These are phyloP conservation scores for Alternaria atra DNA, from an alignment of 2,329 filamentous ascomycete genomes.

Conservation along the genomic window DNA sequence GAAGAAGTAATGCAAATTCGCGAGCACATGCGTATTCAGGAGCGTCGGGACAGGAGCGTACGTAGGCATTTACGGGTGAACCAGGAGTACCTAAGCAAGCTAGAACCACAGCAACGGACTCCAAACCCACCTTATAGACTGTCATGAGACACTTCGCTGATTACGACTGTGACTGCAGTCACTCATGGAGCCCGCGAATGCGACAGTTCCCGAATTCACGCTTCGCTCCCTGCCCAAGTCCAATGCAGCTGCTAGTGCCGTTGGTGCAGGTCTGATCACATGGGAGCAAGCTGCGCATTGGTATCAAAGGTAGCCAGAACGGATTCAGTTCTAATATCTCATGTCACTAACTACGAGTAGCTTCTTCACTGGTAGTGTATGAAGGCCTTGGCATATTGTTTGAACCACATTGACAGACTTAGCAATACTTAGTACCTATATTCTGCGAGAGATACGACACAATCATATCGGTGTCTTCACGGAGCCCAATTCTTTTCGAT, in stretches of 20 bases:
- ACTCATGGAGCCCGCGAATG: slow-evolving; percentile 2
- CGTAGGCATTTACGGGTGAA: not conserved
- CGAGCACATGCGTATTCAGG: slow-evolving; percentile 19
- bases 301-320: slow-evolving; percentile 32
- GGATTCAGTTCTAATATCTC: not conserved
- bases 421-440: slow-evolving; percentile 61
- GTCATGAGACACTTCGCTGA: not conserved
- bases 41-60: slow-evolving; percentile 6
- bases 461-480: slow-evolving; percentile 55
- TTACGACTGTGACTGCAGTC: not conserved
- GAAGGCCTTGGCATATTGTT: not conserved
- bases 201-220: not conserved
- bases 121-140: not conserved
- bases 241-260: slow-evolving; percentile 25
- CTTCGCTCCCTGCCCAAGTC: slow-evolving; percentile 9
- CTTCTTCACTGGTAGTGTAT: slow-evolving; percentile 46
- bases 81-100: not conserved
- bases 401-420: slow-evolving; percentile 3
- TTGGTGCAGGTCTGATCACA: slow-evolving; percentile 36
- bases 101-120: not conserved
- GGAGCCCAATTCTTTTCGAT: slow-evolving; percentile 62
- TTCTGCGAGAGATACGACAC: slow-evolving; percentile 59
- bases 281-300: slow-evolving; percentile 38
- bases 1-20: slow-evolving; percentile 29
- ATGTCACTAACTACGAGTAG: slow-evolving; percentile 20